Base-by-base conservation (phyloP, 805 yeast genomes). In the Tetrapisispora fleetii region DNA sequence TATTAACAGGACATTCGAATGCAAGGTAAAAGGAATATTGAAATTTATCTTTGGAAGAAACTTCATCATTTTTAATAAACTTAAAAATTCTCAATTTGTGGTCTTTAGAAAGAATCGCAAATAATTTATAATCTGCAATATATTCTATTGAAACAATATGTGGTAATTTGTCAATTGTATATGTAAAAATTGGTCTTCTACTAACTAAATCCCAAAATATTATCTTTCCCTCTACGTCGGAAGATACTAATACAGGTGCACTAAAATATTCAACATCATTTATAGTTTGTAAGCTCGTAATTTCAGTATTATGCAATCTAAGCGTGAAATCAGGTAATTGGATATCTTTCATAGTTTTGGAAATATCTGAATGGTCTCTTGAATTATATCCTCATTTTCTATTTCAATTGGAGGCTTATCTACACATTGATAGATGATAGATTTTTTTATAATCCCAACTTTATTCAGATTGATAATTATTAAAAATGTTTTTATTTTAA, bases 171-270 rank as follows among this genome's bases (percentile, higher is more conserved):
- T 49, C 48, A 18, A 55, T 36, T 16, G 35, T n/a, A 22, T 50
- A 45, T 9, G 14, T 24, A 9, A 44, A 37, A 9, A 54, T 19
- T 1, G 67, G 63, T 37, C 66, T 56, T 40, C 66, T 57, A 4
- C 59, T 60, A 1, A 60, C 39, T 37, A 62, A 36, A 48, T 65
- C 54, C 68, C 67, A 64, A n/a, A 53, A 38, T 17, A 53, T 47
- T 16, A 64, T 24, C 2, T 21, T 36, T 4, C 69, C 69, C 1
- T 44, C 27, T 7, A 52, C 58, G 52, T 65, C 69, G 2, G 60
- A 60, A 4, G 67, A 60, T 4, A 60, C 27, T 14, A 64, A 48
- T 6, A 27, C n/a, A 6, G 47, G 45, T 3, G 37, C 11, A 2
- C 16, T 14, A 36, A 22, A 38, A 4, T 11, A 16, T 17, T 24